Conservation (phyloP, 768 basidiomycete species). For the Rhizopogon vulgaris region DNA sequence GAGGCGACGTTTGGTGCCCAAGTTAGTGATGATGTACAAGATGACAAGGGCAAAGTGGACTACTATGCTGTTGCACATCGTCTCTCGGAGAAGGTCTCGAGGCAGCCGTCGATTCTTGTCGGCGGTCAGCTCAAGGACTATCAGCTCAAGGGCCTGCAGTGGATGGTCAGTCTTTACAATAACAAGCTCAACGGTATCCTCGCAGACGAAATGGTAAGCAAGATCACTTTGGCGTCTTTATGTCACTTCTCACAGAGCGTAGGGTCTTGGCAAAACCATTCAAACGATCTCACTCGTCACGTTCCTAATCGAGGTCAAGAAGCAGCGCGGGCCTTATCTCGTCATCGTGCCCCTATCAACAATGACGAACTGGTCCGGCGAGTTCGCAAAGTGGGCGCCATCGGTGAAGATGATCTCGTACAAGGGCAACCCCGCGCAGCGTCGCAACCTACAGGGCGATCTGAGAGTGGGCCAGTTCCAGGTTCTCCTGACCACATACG, state of each 20-base stretch:
- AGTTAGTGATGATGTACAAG: slow-evolving; percentile 51
- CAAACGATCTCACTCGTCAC: slow-evolving; percentile 93
- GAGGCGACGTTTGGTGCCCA: slow-evolving; percentile 92
- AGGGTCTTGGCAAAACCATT: slow-evolving; percentile 95
- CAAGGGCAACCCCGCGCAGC: slow-evolving; percentile 85
- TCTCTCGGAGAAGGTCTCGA: slow-evolving; percentile 78
- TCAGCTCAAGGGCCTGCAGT: slow-evolving; percentile 91
- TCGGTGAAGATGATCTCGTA: slow-evolving; percentile 73
- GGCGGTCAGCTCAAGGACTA: slow-evolving; percentile 94
- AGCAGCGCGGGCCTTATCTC: slow-evolving; percentile 89
- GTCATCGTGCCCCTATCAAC: slow-evolving; percentile 95
- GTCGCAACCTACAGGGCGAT: slow-evolving; percentile 72
- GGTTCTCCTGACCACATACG: slow-evolving; percentile 90
- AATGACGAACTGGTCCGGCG: slow-evolving; percentile 95
- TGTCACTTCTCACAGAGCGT: slow-evolving; percentile 8
- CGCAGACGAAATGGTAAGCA: slow-evolving; percentile 84
- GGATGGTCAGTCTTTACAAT: slow-evolving; percentile 98
- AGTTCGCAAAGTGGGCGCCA: slow-evolving; percentile 97
- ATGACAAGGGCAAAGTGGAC: slow-evolving; percentile 74
- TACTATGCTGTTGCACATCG: slow-evolving; percentile 96
- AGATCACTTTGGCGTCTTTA: neutral
- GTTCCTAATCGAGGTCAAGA: slow-evolving; percentile 89
- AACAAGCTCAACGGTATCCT: slow-evolving; percentile 93
- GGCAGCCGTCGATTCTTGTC: slow-evolving; percentile 67
- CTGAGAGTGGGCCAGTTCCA: slow-evolving; percentile 81